Conservation (phyloP, 2,329 filamentous ascomycete species). For the Paracoccidioides lutzii region DNA sequence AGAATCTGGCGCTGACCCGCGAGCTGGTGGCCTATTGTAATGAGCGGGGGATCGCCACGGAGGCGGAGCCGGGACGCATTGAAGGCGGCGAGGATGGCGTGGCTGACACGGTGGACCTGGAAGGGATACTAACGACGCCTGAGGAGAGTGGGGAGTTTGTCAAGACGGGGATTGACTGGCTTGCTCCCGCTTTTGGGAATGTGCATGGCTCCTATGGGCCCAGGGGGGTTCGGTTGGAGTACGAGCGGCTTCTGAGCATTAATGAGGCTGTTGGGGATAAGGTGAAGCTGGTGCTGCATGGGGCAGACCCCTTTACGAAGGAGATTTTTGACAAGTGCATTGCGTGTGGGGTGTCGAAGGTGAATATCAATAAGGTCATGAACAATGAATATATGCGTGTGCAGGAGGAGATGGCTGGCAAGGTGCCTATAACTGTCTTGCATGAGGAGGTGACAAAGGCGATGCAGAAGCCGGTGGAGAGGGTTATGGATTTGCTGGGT, state of each 20-base stretch:
- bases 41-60: conserved; percentile 52
- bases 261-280: conserved; percentile 36
- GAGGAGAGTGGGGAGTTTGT: conserved; percentile 61
- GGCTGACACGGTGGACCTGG: conserved; percentile 50
- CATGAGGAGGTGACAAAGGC: conserved; percentile 42
- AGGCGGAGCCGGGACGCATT: conserved; percentile 59
- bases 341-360: conserved; percentile 41
- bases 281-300: conserved; percentile 45
- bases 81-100: conserved; percentile 65
- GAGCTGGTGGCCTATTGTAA: conserved; percentile 53
- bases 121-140: conserved; percentile 52
- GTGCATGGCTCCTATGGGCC: conserved; percentile 62
- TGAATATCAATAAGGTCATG: conserved; percentile 49
- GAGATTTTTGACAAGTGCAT: conserved; percentile 45
- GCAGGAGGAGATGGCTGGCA: conserved; percentile 38
- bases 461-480: conserved; percentile 45
- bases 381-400: conserved; percentile 39
- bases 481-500: conserved; percentile 41
- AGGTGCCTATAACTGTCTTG: conserved; percentile 39
- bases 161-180: conserved; percentile 56
- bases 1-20: conserved; percentile 53
- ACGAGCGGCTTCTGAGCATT: conserved; percentile 40
- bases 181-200: conserved; percentile 65
- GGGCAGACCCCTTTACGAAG: conserved; percentile 44
- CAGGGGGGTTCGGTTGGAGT: conserved; percentile 50